Evolutionary conservation across 2,329 filamentous ascomycete genomes (phyloP).

Genomic region (Microascus cirrosus): DNA sequence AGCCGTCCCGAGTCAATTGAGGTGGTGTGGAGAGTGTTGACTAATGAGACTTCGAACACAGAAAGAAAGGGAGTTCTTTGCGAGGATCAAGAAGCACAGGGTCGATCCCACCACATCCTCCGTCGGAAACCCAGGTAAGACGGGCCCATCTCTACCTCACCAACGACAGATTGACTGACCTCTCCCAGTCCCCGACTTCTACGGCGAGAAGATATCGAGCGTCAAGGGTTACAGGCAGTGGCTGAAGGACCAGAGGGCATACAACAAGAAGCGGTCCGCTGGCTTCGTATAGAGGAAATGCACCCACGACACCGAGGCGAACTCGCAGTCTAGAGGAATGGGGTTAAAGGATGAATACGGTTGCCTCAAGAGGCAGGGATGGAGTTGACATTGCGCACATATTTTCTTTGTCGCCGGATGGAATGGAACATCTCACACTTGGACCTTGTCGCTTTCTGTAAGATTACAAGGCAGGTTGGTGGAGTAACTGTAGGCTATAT

Average conservation of each 20-base stretch:
- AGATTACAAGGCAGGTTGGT: constrained; percentile 2
- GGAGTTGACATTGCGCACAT: neutral
- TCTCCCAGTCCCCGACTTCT: constrained; percentile 76
- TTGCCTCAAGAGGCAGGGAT: neutral
- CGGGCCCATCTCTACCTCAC: neutral
- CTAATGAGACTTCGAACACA: constrained; percentile 19
- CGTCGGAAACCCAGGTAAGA: constrained; percentile 66
- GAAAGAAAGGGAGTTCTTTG: constrained; percentile 93
- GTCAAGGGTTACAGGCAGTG: constrained; percentile 86
- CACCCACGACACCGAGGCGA: neutral
- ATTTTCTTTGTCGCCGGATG: neutral
- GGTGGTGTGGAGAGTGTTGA: neutral
- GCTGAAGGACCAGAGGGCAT: constrained; percentile 95
- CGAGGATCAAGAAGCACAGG: constrained; percentile 79
- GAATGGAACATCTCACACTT: neutral
- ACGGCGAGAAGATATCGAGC: constrained; percentile 95
- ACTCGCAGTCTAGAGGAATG: neutral
- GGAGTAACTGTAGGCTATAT: constrained; percentile 10
- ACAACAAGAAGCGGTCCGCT: constrained; percentile 77
- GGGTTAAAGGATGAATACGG: neutral
- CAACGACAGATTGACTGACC: neutral
- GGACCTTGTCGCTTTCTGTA: neutral
- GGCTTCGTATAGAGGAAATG: constrained; percentile 33
- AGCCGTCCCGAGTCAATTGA: neutral
- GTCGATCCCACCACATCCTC: constrained; percentile 86